phyloP scores from a whole-genome alignment of 768 basidiomycete species.

The Lanmaoa pseudosensibilis region DNA sequence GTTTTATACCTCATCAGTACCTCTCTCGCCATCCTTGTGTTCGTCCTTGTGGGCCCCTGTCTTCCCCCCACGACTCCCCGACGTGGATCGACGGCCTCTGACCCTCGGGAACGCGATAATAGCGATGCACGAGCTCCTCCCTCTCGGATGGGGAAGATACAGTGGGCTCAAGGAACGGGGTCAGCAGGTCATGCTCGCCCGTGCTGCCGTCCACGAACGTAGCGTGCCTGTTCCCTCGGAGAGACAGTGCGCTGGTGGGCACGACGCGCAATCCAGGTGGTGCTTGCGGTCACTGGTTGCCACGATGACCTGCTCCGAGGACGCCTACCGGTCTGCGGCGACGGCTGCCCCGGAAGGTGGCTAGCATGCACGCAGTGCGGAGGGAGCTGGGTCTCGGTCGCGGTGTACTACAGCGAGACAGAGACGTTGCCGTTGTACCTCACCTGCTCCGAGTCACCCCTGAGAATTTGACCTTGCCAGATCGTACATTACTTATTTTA shows the following conservation, averaged over 20 bases:
- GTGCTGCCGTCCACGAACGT: not conserved
- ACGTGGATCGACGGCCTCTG: not conserved
- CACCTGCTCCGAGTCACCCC: too few relatives aligned
- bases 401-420: too few relatives aligned
- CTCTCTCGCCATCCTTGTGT: not conserved
- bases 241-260: not conserved
- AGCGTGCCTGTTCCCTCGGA: not conserved
- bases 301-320: not conserved
- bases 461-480: too few relatives aligned
- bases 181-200: not conserved
- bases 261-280: too few relatives aligned
- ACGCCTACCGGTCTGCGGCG: too few relatives aligned
- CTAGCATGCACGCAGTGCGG: too few relatives aligned
- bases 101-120: not conserved
- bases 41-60: not conserved
- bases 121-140: not conserved
- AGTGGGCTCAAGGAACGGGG: not conserved
- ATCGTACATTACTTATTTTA: too few relatives aligned
- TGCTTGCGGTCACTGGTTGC: not conserved
- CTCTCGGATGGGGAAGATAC: not conserved
- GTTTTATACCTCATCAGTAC: not conserved
- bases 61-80: conserved; percentile 3
- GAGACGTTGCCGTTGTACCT: too few relatives aligned
- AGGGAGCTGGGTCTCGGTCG: too few relatives aligned
- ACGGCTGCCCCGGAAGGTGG: too few relatives aligned